Evolutionary conservation across 2,329 filamentous ascomycete genomes (phyloP).

Genomic region (Claviceps cyperi): DNA sequence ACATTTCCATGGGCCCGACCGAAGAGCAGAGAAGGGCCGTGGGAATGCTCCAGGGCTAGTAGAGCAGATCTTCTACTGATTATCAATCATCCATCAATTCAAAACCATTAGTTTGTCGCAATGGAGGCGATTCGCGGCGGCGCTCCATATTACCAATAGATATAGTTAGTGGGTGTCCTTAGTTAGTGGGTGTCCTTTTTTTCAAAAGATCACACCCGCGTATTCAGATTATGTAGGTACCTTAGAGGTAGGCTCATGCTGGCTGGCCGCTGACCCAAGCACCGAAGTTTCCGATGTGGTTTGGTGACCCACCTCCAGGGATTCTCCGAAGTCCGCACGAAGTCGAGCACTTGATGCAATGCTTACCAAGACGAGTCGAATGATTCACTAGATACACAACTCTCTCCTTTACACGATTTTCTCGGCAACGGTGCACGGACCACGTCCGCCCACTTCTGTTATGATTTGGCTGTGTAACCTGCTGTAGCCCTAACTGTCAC

Average conservation of each 20-base stretch:
- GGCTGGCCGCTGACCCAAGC: background rate
- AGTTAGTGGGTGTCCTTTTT: no score
- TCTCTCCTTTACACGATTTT: no score
- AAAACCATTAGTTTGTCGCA: background rate
- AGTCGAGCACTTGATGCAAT: no score
- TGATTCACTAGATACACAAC: no score
- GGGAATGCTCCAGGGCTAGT: background rate
- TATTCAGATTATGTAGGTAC: constrained; percentile 5
- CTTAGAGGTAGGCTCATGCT: no score
- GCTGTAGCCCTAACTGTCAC: no score
- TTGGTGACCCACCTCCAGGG: background rate
- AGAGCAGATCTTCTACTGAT: constrained; percentile 4
- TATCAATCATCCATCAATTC: background rate
- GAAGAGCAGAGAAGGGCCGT: constrained; percentile 15
- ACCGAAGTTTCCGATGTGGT: background rate
- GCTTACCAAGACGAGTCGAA: no score
- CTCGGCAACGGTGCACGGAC: no score
- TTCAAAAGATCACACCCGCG: no score
- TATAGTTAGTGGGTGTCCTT: no score
- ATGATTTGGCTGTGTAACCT: no score
- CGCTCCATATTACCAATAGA: constrained; percentile 1
- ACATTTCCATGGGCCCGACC: constrained; percentile 10
- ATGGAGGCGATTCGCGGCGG: background rate
- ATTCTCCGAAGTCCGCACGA: background rate
- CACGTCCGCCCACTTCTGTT: no score